These are phyloP conservation scores for Psilocybe mexicana DNA, from an alignment of 1,284 basidiomycete genomes.

Conservation along the genomic window DNA sequence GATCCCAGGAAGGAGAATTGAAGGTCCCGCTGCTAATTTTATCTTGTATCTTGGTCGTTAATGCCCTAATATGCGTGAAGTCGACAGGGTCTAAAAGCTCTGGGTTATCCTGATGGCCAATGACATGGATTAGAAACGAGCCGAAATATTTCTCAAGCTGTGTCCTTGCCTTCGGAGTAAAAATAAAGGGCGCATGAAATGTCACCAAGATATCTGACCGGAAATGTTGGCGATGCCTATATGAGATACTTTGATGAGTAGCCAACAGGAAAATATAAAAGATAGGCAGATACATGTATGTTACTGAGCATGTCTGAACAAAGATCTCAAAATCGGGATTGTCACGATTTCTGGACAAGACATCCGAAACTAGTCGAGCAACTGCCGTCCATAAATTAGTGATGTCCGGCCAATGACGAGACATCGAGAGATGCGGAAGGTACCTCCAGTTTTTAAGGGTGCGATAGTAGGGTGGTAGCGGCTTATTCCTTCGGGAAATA, in stretches of 20 bases:
- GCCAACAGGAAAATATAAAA: background rate
- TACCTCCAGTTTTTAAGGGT: conserved; percentile 83
- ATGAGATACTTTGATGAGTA: conserved; percentile 4
- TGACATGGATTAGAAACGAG: background rate
- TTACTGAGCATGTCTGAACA: conserved; percentile 77
- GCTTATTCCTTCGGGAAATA: conserved; percentile 85
- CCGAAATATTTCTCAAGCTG: background rate
- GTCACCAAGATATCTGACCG: conserved; percentile 84
- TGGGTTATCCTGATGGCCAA: conserved; percentile 53
- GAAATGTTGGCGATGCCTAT: conserved; percentile 70
- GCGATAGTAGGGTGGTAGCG: conserved; percentile 81
- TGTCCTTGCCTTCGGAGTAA: conserved; percentile 53
- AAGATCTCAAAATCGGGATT: conserved; percentile 71
- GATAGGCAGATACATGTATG: conserved; percentile 61
- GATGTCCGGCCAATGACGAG: background rate
- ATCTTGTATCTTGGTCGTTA: conserved; percentile 66
- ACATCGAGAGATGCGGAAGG: conserved; percentile 14
- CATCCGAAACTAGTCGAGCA: conserved; percentile 77
- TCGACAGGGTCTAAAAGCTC: conserved; percentile 71
- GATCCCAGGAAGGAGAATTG: conserved; percentile 81
- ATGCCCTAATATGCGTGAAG: conserved; percentile 53
- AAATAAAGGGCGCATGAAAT: conserved; percentile 73
- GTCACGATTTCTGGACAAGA: conserved; percentile 68
- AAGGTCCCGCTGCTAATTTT: conserved; percentile 76
- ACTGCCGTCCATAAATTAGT: conserved; percentile 42